Base-by-base conservation (phyloP, 2,329 filamentous ascomycete species). In the Tolypocladium capitatum region DNA sequence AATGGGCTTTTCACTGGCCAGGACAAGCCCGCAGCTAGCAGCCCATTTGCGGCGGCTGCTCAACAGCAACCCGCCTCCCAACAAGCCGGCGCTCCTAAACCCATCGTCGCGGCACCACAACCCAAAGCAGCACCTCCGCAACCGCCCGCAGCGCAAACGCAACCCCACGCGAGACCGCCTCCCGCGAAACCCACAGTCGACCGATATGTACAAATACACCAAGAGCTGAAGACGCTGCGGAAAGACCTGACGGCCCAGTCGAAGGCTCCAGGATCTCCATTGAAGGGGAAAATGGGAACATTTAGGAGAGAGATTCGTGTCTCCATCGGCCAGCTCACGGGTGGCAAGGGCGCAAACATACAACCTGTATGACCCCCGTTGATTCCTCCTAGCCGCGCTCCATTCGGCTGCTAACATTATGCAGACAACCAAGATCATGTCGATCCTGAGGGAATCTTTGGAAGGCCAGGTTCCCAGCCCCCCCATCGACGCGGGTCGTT, bases 271-370 rank as follows among this genome's bases (percentile, higher is more conserved):
- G 62, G 53, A 2, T 70, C 68, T 5, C 64, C 59, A 2, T 65
- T 89, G 28, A 87, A 86, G 62, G 71, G 73, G 46, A 74, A 77
- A 33, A 74, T 87, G 59, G 83, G 85, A 32, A 78, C 87, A 47
- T 80, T 86, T 71, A 75, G 86, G 36, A 73, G 86, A 49, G 76
- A 81, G 38, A 80, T 92, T 46, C 76, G 77, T 35, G 84, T 83
- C 56, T 80, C 75, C 18, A 75, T 91, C 47, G 86, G 87, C 7
- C 86, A 92, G 60, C 66, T 89, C 28, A 83, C 81, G 1, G 75
- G 74, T 35, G 82, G 77, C 48, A 81, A 76, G 55, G 76, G 74
- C 11, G 74, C 73, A 21, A 88, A 88, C 56, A 55, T 56, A 2
- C 58, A 61, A 35, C 62, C 64, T 35, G 68, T 69, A 62, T 59